phyloP scores from a whole-genome alignment of 176 grass and related monocot species.

The Musa acuminata region DNA sequence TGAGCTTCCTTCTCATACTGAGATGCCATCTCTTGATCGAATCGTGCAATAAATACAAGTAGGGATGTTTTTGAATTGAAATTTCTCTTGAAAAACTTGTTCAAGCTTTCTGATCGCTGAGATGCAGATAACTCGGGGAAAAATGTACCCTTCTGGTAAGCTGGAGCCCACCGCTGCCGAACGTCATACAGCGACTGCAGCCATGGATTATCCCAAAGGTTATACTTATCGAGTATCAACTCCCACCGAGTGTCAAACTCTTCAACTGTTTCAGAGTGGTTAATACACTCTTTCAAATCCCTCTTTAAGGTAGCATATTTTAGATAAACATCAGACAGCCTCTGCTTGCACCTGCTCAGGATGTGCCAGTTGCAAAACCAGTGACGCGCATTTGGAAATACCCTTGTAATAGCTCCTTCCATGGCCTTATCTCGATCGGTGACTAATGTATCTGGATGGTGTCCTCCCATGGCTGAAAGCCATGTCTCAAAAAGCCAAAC shows the following conservation, averaged over 20 bases:
- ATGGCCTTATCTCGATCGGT: slow-evolving; percentile 50
- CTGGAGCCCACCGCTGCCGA: slow-evolving; percentile 39
- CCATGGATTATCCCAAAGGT: slow-evolving; percentile 42
- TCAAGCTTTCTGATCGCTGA: slow-evolving; percentile 33
- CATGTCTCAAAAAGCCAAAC: slow-evolving; percentile 55
- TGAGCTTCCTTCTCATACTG: slow-evolving; percentile 40
- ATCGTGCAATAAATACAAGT: slow-evolving; percentile 33
- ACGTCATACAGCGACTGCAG: slow-evolving; percentile 29
- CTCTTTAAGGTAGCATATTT: slow-evolving; percentile 37
- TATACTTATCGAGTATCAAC: slow-evolving; percentile 36
- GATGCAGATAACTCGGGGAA: slow-evolving; percentile 39
- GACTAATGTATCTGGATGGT: slow-evolving; percentile 32
- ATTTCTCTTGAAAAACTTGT: slow-evolving; percentile 46
- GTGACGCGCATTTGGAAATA: slow-evolving; percentile 41
- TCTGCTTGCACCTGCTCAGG: slow-evolving; percentile 47
- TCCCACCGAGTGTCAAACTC: slow-evolving; percentile 52
- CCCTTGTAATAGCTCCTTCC: slow-evolving; percentile 44
- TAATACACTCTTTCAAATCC: slow-evolving; percentile 41
- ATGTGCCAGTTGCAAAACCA: slow-evolving; percentile 48
- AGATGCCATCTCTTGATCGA: slow-evolving; percentile 38
- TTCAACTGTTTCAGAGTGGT: slow-evolving; percentile 24
- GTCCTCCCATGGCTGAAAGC: slow-evolving; percentile 40
- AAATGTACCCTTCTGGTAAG: slow-evolving; percentile 39
- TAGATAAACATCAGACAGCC: slow-evolving; percentile 35
- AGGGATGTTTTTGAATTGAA: slow-evolving; percentile 44